Evolutionary conservation across 192 early-diverging fungal genomes (phyloP).

Genomic region (Coemansia sp.): DNA sequence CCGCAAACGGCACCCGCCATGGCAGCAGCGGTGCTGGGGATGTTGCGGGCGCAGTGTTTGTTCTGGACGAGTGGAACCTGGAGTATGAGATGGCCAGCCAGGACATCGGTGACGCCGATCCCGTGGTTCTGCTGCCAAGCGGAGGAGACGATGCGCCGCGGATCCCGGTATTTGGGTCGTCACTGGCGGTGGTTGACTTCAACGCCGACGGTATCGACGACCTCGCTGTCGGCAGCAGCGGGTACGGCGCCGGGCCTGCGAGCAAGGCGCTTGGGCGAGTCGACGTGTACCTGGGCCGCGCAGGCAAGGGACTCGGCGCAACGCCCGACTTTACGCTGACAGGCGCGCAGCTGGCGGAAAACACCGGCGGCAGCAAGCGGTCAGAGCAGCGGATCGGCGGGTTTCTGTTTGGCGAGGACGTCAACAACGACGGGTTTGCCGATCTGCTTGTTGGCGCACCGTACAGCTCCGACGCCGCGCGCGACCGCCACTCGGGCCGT

Average conservation of each 20-base stretch:
- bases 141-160: constrained; percentile 9
- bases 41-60: constrained; percentile 62
- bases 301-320: constrained; percentile 48
- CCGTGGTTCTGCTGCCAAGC: constrained; percentile 23
- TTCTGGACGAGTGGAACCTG: constrained; percentile 13
- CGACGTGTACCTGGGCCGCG: constrained; percentile 67
- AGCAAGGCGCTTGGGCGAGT: constrained; percentile 58
- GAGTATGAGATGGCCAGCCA: constrained; percentile 26
- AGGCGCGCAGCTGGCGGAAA: constrained; percentile 19
- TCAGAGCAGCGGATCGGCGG: constrained; percentile 36
- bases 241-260: constrained; percentile 53
- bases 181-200: constrained; percentile 74
- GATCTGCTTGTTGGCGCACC: constrained; percentile 74
- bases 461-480: constrained; percentile 32
- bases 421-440: constrained; percentile 62
- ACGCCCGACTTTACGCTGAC: constrained; percentile 57
- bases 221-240: constrained; percentile 65
- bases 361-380: constrained; percentile 18
- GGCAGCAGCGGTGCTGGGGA: not conserved
- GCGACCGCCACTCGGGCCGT: constrained; percentile 45
- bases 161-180: constrained; percentile 70
- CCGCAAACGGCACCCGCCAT: not conserved
- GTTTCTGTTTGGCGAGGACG: constrained; percentile 60
- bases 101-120: constrained; percentile 54
- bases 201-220: constrained; percentile 89